Base-by-base conservation (phyloP, 768 basidiomycete species). In the Amanita pseudoporphyria region DNA sequence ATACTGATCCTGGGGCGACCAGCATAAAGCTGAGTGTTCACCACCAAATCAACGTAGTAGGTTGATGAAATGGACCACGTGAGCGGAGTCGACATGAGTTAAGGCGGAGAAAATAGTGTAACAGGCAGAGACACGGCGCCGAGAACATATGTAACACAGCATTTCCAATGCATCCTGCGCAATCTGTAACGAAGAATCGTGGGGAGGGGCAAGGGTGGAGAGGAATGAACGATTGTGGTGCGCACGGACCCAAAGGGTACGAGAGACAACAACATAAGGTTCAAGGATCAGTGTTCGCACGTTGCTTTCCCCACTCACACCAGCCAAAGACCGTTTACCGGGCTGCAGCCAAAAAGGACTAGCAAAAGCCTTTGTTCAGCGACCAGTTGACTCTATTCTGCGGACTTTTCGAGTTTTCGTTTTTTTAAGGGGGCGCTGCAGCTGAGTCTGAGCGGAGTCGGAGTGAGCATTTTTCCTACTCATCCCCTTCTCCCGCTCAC, bases 381-480 rank as follows among this genome's bases (percentile, higher is more conserved):
- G n/a, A n/a, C 13, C n/a, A 22, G 24, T 37, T 46, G 32, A 33
- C n/a, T 40, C 13, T 18, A 19, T 52, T 54, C 35, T 22, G 14
- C n/a, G 32, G 19, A 28, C 47, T 45, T 49, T 38, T 16, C 41
- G 44, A 36, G 54, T 31, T 46, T 54, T 49, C 16, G 26, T 38
- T 14, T 43, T 41, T 31, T 42, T 47, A 58, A 54, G 54, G 55
- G 56, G 55, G 54, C 48, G 32, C 54, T 45, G 57, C 40, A 19
- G 51, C 39, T 57, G 60, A 68, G 66, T 70, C 69, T 68, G 65
- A 28, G 26, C 26, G 26, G 26, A 70, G 63, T 70, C 70, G 68
- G 70, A 71, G 71, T 70, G 66, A 68, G 67, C 63, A 62, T 64
- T 67, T 63, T 65, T 64, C 57, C 52, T 62, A 60, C 59, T 59